Evolutionary conservation across 257 asterid species (phyloP), one percentile per base, ranked within the genome.

Genomic region (Nicotiana paniculata): DNA sequence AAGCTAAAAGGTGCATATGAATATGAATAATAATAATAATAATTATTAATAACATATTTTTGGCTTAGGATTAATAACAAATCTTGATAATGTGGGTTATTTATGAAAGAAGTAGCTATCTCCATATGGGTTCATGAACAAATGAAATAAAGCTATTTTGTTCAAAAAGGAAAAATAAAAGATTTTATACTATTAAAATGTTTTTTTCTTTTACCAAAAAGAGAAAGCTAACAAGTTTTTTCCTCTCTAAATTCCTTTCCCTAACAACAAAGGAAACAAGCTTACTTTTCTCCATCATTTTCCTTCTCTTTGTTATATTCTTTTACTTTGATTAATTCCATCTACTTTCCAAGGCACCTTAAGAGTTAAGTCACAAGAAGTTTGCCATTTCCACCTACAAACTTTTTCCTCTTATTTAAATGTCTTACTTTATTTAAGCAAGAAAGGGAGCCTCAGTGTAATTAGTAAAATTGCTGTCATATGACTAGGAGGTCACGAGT

Each of bases 331-430:
- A 53, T 77, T 54, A 30, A 30, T 77, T 77, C 33, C 9, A 17
- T 70, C 54, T 35, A 70, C 16, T 33, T 77, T 35, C 43, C 16
- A 8, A 32, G 7, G 17, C 81, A 54, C 4, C 77, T 70, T 72
- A 72, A 72, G 62, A 24, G 79, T 48, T 74, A 74, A 74, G 79
- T 74, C 79, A 74, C 61, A 74, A 46, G 79, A 74, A 74, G 13
- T 46, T 72, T 72, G 79, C 15, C 61, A 43, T 72, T 3, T 5
- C 79, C 21, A 74, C 39, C 79, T 24, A 48, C 79, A 72, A 68
- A 28, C 65, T 80, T 46, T 79, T 51, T 46, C 9, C 2, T 51
- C 39, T 62, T 12, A 51, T 46, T 81, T 81, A 43, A 43, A 43
- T 43, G 51, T 9, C 3, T 43, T 37, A 37, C 43, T 43, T 39